Conservation (phyloP, 148 eudicot species). For the Chenopodium album region DNA sequence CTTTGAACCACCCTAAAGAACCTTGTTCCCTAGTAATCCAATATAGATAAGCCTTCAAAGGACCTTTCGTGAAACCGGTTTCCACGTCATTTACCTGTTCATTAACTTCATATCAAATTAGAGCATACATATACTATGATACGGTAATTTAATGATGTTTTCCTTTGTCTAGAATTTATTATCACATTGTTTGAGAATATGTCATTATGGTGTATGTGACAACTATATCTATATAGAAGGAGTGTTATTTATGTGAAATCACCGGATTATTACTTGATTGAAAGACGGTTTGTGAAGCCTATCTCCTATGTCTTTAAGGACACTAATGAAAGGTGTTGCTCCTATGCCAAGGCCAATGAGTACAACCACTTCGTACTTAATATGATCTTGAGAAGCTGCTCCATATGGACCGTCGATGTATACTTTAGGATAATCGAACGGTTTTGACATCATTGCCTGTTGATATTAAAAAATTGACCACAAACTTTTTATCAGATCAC, state of each 20-base stretch:
- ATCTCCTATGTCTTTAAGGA: slow-evolving; percentile 32
- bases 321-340: slow-evolving; percentile 39
- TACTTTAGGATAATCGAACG: slow-evolving; percentile 30
- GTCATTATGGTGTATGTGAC: background rate
- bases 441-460: slow-evolving; percentile 28
- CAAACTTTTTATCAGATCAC: no score
- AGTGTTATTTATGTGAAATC: background rate
- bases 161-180: no score
- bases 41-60: slow-evolving; percentile 34
- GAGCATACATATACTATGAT: no score
- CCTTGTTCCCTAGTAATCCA: slow-evolving; percentile 47
- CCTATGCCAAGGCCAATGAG: slow-evolving; percentile 43
- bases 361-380: slow-evolving; percentile 32
- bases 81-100: slow-evolving; percentile 18
- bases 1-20: slow-evolving; percentile 46
- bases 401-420: slow-evolving; percentile 43
- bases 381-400: slow-evolving; percentile 41
- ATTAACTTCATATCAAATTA: no score
- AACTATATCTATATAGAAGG: background rate
- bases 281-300: slow-evolving; percentile 19
- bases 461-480: background rate
- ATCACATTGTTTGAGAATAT: background rate
- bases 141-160: background rate
- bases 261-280: slow-evolving; percentile 18
- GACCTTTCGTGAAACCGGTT: slow-evolving; percentile 1